phyloP scores from a whole-genome alignment of 257 asterid genomes.

The Solanum chilense region DNA sequence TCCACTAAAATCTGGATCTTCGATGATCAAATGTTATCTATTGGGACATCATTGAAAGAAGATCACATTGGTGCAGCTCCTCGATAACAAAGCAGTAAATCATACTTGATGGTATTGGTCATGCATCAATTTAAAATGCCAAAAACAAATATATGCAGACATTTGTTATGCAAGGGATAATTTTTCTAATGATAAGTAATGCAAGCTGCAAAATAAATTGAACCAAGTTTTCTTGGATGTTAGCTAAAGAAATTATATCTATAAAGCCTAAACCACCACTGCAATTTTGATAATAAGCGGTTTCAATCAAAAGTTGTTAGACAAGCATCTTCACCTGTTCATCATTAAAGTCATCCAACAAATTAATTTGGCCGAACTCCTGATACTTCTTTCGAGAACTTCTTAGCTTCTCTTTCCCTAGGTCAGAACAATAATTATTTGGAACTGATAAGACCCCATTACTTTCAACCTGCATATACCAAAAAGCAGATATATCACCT shows the following conservation, averaged over 20 bases:
- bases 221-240: background rate
- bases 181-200: background rate
- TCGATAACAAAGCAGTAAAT: background rate
- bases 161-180: background rate
- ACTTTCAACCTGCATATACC: slow-evolving; percentile 56
- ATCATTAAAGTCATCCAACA: slow-evolving; percentile 48
- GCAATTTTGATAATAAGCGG: background rate
- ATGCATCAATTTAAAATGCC: background rate
- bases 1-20: background rate
- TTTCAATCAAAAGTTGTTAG: background rate
- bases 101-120: background rate
- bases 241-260: background rate
- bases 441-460: slow-evolving; percentile 56
- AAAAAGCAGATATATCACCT: slow-evolving; percentile 30
- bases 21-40: background rate
- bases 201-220: background rate
- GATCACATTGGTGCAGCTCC: background rate
- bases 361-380: slow-evolving; percentile 32
- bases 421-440: slow-evolving; percentile 28
- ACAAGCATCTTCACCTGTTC: slow-evolving; percentile 47
- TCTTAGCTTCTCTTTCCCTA: slow-evolving; percentile 24
- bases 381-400: slow-evolving; percentile 29
- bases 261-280: background rate
- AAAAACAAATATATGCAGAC: background rate
- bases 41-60: background rate